Conservation (phyloP, 352 stramenopile species). For the Thraustotheca clavata region DNA sequence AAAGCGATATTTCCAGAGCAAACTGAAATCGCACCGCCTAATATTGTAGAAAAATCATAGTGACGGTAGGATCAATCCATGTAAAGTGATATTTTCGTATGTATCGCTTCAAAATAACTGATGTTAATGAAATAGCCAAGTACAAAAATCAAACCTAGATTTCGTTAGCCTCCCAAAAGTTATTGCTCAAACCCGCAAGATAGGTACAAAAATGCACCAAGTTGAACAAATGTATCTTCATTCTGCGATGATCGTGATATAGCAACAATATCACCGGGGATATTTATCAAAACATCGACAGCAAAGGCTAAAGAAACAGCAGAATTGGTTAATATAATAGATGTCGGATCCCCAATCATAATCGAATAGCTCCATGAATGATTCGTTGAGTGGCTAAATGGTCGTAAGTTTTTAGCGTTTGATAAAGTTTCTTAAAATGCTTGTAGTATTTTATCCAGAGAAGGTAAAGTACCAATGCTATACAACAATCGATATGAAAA, state of each 20-base stretch:
- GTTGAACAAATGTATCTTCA: neutral
- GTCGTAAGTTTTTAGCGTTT: too few species aligned
- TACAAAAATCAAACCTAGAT: slow-evolving; percentile 15
- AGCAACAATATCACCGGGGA: neutral
- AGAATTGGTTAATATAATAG: neutral
- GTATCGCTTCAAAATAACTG: neutral
- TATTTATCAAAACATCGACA: slow-evolving; percentile 1
- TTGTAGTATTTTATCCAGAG: too few species aligned
- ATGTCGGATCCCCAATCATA: slow-evolving; percentile 6
- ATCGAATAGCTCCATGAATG: neutral
- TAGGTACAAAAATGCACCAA: neutral
- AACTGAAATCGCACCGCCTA: neutral
- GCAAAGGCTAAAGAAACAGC: neutral
- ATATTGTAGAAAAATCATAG: neutral
- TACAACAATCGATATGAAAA: too few species aligned
- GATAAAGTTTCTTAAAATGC: too few species aligned
- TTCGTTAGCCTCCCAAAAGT: neutral
- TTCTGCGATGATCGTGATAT: neutral
- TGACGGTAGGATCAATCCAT: neutral
- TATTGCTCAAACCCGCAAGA: neutral
- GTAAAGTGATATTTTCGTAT: slow-evolving; percentile 1
- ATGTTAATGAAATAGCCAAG: neutral
- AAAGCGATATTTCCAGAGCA: neutral
- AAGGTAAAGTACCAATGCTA: too few species aligned
- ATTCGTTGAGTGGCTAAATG: too few species aligned